phyloP scores from a whole-genome alignment of 192 early-diverging fungal genomes.

The Pilaira anomala region DNA sequence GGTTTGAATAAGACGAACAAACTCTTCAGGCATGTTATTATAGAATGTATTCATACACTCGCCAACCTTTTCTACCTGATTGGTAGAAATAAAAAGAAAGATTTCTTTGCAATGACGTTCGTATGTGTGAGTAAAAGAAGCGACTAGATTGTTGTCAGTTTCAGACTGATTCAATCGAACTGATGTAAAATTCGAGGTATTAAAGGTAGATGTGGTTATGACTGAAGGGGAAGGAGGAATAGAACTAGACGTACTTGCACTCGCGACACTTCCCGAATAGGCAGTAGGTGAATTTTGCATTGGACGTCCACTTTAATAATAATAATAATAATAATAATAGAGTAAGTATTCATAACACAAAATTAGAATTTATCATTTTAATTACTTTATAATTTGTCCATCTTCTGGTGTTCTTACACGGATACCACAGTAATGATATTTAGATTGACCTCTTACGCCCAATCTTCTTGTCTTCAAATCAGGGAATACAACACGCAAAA shows the following conservation, averaged over 20 bases:
- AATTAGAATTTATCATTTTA: too few species aligned
- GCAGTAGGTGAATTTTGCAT: too few species aligned
- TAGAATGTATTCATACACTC: slow-evolving; percentile 4
- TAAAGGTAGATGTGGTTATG: background rate
- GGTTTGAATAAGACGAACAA: slow-evolving; percentile 15
- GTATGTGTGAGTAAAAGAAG: background rate
- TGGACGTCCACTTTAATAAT: too few species aligned
- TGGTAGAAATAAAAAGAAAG: background rate
- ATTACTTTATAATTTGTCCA: background rate
- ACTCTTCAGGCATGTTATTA: slow-evolving; percentile 5
- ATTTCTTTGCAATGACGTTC: slow-evolving; percentile 8
- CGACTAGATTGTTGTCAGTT: background rate
- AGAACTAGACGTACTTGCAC: too few species aligned
- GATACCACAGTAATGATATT: slow-evolving; percentile 52
- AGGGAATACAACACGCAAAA: slow-evolving; percentile 47
- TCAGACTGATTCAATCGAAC: too few species aligned
- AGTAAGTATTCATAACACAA: too few species aligned
- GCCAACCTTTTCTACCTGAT: background rate
- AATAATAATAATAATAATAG: too few species aligned
- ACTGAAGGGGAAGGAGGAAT: background rate
- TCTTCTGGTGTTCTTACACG: slow-evolving; percentile 3
- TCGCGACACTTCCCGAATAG: too few species aligned
- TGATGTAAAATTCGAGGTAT: too few species aligned
- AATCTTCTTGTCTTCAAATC: slow-evolving; percentile 47
- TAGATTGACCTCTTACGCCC: slow-evolving; percentile 44